These are phyloP conservation scores for Cercospora berteroae DNA, from an alignment of 2,329 filamentous ascomycete species.

Conservation along the genomic window DNA sequence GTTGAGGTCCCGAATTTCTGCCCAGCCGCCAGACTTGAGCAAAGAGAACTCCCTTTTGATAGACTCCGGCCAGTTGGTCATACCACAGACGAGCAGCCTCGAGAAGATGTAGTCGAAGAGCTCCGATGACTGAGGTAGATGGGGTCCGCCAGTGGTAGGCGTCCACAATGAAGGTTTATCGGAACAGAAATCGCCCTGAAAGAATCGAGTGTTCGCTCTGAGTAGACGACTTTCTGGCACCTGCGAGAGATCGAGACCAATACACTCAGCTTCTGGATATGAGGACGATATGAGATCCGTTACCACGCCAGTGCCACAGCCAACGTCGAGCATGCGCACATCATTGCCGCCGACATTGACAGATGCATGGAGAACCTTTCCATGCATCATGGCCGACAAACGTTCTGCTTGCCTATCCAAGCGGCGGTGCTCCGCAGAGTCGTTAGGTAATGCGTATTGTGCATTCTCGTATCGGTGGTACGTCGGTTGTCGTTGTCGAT, in stretches of 20 bases:
- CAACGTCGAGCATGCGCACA: conserved; percentile 9
- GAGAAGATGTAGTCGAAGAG: conserved; percentile 28
- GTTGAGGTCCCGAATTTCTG: conserved; percentile 26
- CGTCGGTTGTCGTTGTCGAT: neutral
- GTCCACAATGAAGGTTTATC: conserved; percentile 13
- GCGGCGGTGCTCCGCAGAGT: conserved; percentile 23
- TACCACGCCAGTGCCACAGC: conserved; percentile 33
- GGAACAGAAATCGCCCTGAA: conserved; percentile 17
- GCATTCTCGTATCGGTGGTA: conserved; percentile 8
- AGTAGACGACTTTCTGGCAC: conserved; percentile 15
- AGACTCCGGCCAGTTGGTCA: conserved; percentile 26
- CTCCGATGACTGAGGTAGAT: neutral
- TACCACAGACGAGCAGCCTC: conserved; percentile 25
- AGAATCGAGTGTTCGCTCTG: conserved; percentile 12
- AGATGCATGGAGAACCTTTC: conserved; percentile 19
- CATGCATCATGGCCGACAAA: conserved; percentile 23
- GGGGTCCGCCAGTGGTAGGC: neutral
- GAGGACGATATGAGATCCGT: conserved; percentile 28
- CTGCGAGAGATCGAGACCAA: conserved; percentile 37
- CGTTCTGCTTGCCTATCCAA: conserved; percentile 26
- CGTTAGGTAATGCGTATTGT: conserved; percentile 10
- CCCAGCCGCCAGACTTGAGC: conserved; percentile 27
- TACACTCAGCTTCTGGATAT: conserved; percentile 33
- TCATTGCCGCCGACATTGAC: neutral
- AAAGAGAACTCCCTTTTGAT: conserved; percentile 17